Evolutionary conservation across 2,329 filamentous ascomycete genomes (phyloP).

Genomic region (Cladosporium sp.): DNA sequence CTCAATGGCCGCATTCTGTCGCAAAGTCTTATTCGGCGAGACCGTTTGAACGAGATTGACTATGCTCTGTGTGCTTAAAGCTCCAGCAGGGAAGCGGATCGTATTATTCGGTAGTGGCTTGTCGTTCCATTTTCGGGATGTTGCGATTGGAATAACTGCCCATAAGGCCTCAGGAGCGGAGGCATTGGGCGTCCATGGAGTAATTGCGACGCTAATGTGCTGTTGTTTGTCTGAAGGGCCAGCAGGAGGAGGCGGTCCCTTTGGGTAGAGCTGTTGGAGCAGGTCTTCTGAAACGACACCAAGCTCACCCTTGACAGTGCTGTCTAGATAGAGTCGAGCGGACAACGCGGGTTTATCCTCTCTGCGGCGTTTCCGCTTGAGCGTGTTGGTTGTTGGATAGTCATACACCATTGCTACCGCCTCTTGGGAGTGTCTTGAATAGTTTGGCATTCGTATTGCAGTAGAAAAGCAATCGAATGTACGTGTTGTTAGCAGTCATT

Average conservation of each 20-base stretch:
- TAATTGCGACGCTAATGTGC: conserved; percentile 63
- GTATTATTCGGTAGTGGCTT: conserved; percentile 69
- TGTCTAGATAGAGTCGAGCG: conserved; percentile 78
- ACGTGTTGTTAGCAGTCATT: conserved; percentile 1
- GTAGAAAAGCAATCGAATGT: neutral
- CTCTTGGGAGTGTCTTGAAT: neutral
- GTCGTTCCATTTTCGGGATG: conserved; percentile 42
- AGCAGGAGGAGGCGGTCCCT: conserved; percentile 6
- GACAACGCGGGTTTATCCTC: conserved; percentile 69
- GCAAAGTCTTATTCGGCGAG: conserved; percentile 68
- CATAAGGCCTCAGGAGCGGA: conserved; percentile 63
- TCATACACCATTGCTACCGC: conserved; percentile 40
- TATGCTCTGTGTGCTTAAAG: conserved; percentile 72
- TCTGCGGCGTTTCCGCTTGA: conserved; percentile 49
- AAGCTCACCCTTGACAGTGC: conserved; percentile 77
- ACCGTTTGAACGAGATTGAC: conserved; percentile 67
- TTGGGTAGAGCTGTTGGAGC: conserved; percentile 73
- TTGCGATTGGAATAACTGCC: conserved; percentile 75
- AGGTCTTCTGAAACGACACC: conserved; percentile 85
- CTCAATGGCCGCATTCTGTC: conserved; percentile 74
- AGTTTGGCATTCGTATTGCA: neutral
- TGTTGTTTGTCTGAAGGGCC: conserved; percentile 33
- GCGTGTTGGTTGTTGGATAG: conserved; percentile 39
- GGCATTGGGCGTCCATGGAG: conserved; percentile 63
- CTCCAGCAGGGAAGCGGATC: conserved; percentile 71